Evolutionary conservation across 192 early-diverging fungal genomes (phyloP), one percentile per base, ranked within the genome.

Genomic region (Gaertneriomyces semiglobifer): DNA sequence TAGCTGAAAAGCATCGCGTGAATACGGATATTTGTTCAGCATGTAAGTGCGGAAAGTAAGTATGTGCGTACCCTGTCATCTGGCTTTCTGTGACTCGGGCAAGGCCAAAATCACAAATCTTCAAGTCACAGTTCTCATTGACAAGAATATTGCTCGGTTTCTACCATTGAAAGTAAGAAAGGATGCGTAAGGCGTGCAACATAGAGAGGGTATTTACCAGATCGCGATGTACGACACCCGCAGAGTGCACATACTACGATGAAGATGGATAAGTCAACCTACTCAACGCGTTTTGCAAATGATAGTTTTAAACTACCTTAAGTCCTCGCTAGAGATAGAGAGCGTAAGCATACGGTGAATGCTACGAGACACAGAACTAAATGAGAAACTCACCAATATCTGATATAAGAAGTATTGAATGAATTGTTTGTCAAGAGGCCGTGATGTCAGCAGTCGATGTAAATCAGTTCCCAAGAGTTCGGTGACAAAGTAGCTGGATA

Each of bases 341-440:
- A 44, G 9, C 53, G 58, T 33, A 16, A 63, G 25, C 10, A 18
- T 25, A 11, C n/a, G 3, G 11, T 63, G 63, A 25, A 19, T 0
- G 0, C 20, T 52, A 18, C 50, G 50, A 20, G 6, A 52, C n/a
- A 52, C 50, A 4, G 20, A 5, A 52, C 25, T 52, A 20, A n/a
- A 6, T n/a, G 20, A 6, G 4, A 6, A 40, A 45, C 65, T 40
- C 59, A 63, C 56, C 52, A 96, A 73, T 55, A 98, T 93, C 71
- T 98, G 96, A 74, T 95, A 98, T 72, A 94, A 81, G 77, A 98
- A 98, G 86, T 94, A 98, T 77, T 98, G 92, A 65, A 95, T 90
- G 63, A 94, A 95, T 73, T 94, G 92, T 74, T 91, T 92, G 62
- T 95, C 93, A 59, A 98, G 78, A 20, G 92, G 92, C 65, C 93